phyloP scores from a whole-genome alignment of 73 alveolate species.

The Stentor coeruleus region DNA sequence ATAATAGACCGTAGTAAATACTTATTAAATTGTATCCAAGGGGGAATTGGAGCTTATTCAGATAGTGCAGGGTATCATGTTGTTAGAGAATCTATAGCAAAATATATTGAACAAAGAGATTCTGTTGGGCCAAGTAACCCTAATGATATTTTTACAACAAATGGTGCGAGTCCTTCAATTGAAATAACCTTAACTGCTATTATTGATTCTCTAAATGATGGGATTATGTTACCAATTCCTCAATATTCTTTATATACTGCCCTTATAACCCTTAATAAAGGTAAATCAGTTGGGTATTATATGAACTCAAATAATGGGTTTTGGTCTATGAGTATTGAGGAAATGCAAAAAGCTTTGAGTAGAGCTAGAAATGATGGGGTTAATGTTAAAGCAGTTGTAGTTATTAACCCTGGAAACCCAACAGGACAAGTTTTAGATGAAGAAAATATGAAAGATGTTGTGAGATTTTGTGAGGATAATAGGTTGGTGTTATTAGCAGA shows the following conservation, averaged over 20 bases:
- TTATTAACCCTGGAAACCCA: conserved; percentile 98
- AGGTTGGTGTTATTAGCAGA: conserved; percentile 92
- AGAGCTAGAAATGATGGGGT: conserved; percentile 68
- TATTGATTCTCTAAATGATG: conserved; percentile 54
- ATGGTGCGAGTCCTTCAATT: conserved; percentile 75
- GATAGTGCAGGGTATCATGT: conserved; percentile 48
- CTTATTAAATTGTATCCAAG: neutral
- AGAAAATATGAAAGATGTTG: conserved; percentile 70
- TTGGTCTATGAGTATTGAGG: conserved; percentile 76
- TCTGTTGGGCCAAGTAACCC: conserved; percentile 37
- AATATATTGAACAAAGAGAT: conserved; percentile 65
- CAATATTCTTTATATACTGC: conserved; percentile 97
- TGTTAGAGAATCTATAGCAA: conserved; percentile 48
- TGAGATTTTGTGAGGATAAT: conserved; percentile 51
- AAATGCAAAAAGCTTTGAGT: conserved; percentile 44
- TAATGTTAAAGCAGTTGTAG: conserved; percentile 70
- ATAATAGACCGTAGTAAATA: neutral
- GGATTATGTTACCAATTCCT: conserved; percentile 92
- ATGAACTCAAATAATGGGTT: conserved; percentile 72
- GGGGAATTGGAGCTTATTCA: conserved; percentile 68
- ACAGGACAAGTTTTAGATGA: conserved; percentile 85
- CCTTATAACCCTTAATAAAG: conserved; percentile 71
- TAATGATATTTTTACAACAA: conserved; percentile 47
- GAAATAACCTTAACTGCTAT: conserved; percentile 40
- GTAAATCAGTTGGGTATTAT: conserved; percentile 76